These are phyloP conservation scores for Metarhizium rileyi DNA, from an alignment of 2,329 filamentous ascomycete species.

Conservation along the genomic window DNA sequence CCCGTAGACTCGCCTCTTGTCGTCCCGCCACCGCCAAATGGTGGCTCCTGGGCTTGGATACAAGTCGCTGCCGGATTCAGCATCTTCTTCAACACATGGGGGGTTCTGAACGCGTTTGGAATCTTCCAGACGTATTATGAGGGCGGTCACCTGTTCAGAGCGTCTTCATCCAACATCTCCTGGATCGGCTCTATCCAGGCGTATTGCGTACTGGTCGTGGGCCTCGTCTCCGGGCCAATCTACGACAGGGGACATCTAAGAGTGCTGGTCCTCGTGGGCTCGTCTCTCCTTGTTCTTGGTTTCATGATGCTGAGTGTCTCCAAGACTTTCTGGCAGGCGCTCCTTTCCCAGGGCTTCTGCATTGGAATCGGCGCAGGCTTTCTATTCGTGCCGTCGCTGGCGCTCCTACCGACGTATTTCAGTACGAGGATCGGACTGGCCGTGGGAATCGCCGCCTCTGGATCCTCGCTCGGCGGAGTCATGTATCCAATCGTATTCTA, in stretches of 20 bases:
- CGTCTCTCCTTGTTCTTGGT: conserved; percentile 33
- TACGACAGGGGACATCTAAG: conserved; percentile 38
- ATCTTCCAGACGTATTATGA: conserved; percentile 48
- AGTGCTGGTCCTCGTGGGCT: conserved; percentile 29
- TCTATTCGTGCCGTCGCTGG: conserved; percentile 27
- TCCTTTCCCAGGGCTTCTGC: conserved; percentile 35
- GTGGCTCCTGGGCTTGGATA: conserved; percentile 44
- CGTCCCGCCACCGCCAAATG: conserved; percentile 22
- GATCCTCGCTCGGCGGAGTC: conserved; percentile 23
- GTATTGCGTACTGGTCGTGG: conserved; percentile 29
- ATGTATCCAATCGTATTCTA: conserved; percentile 21
- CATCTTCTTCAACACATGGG: conserved; percentile 48
- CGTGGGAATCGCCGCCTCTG: conserved; percentile 23
- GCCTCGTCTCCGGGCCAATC: conserved; percentile 29
- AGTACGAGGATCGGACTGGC: conserved; percentile 17
- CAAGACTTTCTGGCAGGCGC: conserved; percentile 32
- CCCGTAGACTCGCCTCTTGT: neutral
- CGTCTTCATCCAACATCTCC: conserved; percentile 22
- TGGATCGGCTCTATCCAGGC: conserved; percentile 37
- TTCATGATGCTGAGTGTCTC: conserved; percentile 31
- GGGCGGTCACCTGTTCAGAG: conserved; percentile 19
- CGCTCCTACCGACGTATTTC: conserved; percentile 26
- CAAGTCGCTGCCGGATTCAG: conserved; percentile 43
- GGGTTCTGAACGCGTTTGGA: conserved; percentile 34
- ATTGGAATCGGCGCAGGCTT: conserved; percentile 34